Conservation (phyloP, 208 protist genomes). For the Crithidia expoeki region DNA sequence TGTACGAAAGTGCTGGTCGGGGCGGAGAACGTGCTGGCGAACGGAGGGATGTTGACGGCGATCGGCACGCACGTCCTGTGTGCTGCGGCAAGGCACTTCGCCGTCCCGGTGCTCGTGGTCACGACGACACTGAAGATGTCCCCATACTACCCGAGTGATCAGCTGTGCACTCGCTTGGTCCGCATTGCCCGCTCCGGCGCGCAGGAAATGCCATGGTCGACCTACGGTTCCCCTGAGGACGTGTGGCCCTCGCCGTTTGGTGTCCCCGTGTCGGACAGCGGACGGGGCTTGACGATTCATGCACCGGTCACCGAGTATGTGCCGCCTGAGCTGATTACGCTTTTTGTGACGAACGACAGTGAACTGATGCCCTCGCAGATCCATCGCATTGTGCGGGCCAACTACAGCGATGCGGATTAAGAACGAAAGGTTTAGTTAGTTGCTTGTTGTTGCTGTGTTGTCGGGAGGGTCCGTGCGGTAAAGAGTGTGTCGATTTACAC, state of each 20-base stretch:
- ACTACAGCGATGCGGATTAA: constrained; percentile 96
- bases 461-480: too few species aligned
- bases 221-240: constrained; percentile 66
- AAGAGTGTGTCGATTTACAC: too few species aligned
- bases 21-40: constrained; percentile 95
- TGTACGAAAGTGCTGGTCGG: constrained; percentile 98
- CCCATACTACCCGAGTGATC: constrained; percentile 95
- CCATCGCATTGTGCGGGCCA: constrained; percentile 96
- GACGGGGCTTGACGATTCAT: constrained; percentile 72
- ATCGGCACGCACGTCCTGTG: constrained; percentile 95
- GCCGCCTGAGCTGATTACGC: constrained; percentile 95
- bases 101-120: constrained; percentile 95
- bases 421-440: too few species aligned
- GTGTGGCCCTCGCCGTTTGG: constrained; percentile 64
- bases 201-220: constrained; percentile 88
- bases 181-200: constrained; percentile 71
- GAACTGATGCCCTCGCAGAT: constrained; percentile 96
- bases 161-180: constrained; percentile 89
- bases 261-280: constrained; percentile 37
- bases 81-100: constrained; percentile 94
- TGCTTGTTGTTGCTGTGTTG: too few species aligned
- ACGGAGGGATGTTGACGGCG: constrained; percentile 96
- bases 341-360: constrained; percentile 96
- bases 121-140: constrained; percentile 97
- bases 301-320: constrained; percentile 97